A percentile compares a stretch with the other conserved stretches of the same genome.
Evolutionary conservation across 768 basidiomycete genomes (phyloP).

Genomic region (Tylopilus subfusipes): DNA sequence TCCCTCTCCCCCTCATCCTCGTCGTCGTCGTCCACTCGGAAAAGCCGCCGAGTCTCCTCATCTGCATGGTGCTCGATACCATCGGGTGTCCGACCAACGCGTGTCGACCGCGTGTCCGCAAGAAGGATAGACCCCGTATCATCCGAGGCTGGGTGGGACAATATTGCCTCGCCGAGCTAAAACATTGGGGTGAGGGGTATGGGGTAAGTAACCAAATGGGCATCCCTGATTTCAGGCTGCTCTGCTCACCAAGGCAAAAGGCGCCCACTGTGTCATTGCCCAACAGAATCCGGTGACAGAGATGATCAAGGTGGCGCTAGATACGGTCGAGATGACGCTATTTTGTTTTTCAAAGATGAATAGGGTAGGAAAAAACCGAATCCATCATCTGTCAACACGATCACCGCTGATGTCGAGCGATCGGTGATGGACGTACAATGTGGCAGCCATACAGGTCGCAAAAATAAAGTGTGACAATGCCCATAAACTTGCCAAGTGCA

Average conservation of each 20-base stretch:
- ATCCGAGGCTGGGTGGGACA: slow-evolving; percentile 51
- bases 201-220: slow-evolving; percentile 14
- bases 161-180: slow-evolving; percentile 82
- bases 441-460: slow-evolving; percentile 72
- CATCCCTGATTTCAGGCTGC: not conserved
- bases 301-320: slow-evolving; percentile 71
- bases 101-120: slow-evolving; percentile 33
- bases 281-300: slow-evolving; percentile 85
- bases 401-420: slow-evolving; percentile 11
- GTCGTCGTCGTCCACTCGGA: slow-evolving; percentile 25
- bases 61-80: slow-evolving; percentile 16
- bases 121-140: slow-evolving; percentile 38
- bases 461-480: slow-evolving; percentile 73
- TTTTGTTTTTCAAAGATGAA: slow-evolving; percentile 4
- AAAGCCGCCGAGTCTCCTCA: slow-evolving; percentile 21
- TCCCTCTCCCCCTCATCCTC: slow-evolving; percentile 20
- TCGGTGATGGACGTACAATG: slow-evolving; percentile 57
- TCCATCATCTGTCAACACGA: slow-evolving; percentile 9
- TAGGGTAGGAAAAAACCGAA: slow-evolving; percentile 3
- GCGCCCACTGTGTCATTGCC: slow-evolving; percentile 92
- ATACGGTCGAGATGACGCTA: slow-evolving; percentile 70
- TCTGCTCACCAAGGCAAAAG: slow-evolving; percentile 74
- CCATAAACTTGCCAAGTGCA: slow-evolving; percentile 75
- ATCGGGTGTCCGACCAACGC: slow-evolving; percentile 3
- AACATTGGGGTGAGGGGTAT: slow-evolving; percentile 9